A percentile compares a stretch with the other conserved stretches of the same genome.
Evolutionary conservation across 2,329 filamentous ascomycete species (phyloP).

Genomic region (Fusarium sp.): DNA sequence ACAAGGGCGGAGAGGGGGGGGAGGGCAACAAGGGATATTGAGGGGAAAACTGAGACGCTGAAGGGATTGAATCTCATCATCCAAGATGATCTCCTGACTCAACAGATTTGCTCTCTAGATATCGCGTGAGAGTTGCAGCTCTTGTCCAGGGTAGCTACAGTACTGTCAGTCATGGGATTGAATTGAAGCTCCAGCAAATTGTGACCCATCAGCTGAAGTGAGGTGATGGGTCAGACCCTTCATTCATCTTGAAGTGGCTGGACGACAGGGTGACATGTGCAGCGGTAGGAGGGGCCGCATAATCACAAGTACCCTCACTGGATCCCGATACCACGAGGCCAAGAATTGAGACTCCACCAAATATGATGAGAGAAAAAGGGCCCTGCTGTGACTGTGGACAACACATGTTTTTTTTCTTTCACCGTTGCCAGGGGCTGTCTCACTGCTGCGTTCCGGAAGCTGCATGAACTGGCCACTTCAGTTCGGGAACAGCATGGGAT

Average conservation of each 20-base stretch:
- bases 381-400: constrained; percentile 13
- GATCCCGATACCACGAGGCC: constrained; percentile 27
- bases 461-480: constrained; percentile 40
- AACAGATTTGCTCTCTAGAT: constrained; percentile 2
- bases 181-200: constrained; percentile 11
- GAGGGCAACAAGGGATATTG: neutral
- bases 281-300: constrained; percentile 9
- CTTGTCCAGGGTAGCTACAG: constrained; percentile 30
- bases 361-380: constrained; percentile 13
- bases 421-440: constrained; percentile 5
- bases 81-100: constrained; percentile 11
- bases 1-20: constrained; percentile 2
- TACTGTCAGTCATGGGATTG: constrained; percentile 18
- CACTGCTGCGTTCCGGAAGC: constrained; percentile 20
- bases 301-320: constrained; percentile 8
- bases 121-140: constrained; percentile 13
- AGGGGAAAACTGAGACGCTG: neutral
- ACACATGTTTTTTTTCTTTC: constrained; percentile 9
- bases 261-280: constrained; percentile 19
- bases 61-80: constrained; percentile 4
- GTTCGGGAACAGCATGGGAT: constrained; percentile 10
- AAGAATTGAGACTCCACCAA: constrained; percentile 18
- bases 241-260: constrained; percentile 26
- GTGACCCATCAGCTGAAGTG: constrained; percentile 28
- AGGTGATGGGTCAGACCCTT: constrained; percentile 27